These are phyloP conservation scores for Blastocystis sp. DNA, from an alignment of 352 stramenopile genomes.

Conservation along the genomic window DNA sequence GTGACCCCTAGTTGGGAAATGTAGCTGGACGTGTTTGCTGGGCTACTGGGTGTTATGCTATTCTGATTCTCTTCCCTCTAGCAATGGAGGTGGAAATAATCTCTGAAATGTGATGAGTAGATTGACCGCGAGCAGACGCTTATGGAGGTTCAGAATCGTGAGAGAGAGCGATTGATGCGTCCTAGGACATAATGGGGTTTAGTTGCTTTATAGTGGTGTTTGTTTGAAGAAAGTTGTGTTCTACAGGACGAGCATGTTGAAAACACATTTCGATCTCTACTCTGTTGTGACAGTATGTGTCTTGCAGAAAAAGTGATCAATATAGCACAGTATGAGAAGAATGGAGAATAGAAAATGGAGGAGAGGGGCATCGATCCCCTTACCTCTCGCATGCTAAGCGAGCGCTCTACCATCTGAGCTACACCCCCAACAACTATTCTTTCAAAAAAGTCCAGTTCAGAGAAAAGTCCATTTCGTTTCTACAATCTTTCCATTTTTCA, in stretches of 20 bases:
- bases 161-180: conserved; percentile 37
- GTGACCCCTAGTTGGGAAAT: neutral
- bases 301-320: neutral
- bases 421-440: neutral
- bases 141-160: conserved; percentile 55
- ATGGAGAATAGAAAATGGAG: conserved; percentile 25
- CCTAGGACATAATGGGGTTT: neutral
- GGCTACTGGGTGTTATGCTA: conserved; percentile 21
- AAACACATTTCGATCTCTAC: neutral
- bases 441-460: neutral
- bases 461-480: neutral
- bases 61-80: conserved; percentile 37
- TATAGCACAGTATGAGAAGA: neutral
- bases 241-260: neutral
- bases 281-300: neutral
- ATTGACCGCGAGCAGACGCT: conserved; percentile 50
- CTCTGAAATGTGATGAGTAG: neutral
- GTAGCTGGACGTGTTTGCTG: conserved; percentile 1
- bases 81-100: conserved; percentile 5
- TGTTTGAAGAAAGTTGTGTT: neutral
- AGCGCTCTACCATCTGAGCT: conserved; percentile 61
- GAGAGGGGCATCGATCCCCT: conserved; percentile 60
- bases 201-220: neutral
- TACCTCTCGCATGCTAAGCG: conserved; percentile 61
- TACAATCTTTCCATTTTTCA: neutral